Conservation (phyloP, 805 yeast species). For the Candida stauntonica region DNA sequence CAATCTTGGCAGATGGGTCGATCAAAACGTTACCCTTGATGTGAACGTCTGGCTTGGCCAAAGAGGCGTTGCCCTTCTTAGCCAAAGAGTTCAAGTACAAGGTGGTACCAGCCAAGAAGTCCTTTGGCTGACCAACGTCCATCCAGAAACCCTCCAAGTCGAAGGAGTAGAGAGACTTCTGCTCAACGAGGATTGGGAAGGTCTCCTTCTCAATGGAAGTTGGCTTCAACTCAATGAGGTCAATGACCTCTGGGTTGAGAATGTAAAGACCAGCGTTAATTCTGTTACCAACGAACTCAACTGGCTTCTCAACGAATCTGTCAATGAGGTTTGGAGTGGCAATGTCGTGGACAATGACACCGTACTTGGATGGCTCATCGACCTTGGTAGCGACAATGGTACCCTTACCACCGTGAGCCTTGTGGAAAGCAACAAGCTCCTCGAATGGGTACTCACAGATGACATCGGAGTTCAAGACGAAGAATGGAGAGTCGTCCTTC, state of each 20-base stretch:
- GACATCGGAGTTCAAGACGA: slow-evolving; percentile 96
- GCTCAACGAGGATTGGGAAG: slow-evolving; percentile 92
- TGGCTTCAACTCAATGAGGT: slow-evolving; percentile 95
- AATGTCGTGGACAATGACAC: slow-evolving; percentile 98
- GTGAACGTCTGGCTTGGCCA: slow-evolving; percentile 55
- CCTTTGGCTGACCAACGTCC: slow-evolving; percentile 99
- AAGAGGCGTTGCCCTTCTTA: slow-evolving; percentile 68
- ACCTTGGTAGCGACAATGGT: slow-evolving; percentile 99
- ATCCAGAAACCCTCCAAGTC: slow-evolving; percentile 99
- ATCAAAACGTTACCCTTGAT: slow-evolving; percentile 88
- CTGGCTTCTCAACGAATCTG: slow-evolving; percentile 99
- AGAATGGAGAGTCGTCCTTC: slow-evolving; percentile 95
- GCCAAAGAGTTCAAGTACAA: slow-evolving; percentile 83
- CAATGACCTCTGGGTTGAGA: slow-evolving; percentile 95
- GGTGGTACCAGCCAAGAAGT: slow-evolving; percentile 93
- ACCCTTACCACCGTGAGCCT: slow-evolving; percentile 94
- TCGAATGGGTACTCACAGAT: slow-evolving; percentile 97
- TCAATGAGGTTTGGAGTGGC: slow-evolving; percentile 93
- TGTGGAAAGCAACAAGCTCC: slow-evolving; percentile 90
- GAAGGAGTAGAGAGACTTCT: slow-evolving; percentile 84
- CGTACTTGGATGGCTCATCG: slow-evolving; percentile 98
- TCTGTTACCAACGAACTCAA: slow-evolving; percentile 99
- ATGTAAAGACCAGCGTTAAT: slow-evolving; percentile 99
- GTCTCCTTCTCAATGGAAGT: slow-evolving; percentile 99
- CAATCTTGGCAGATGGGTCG: slow-evolving; percentile 92